Percentiles rank a stretch among this genome's conserved stretches.
These are phyloP conservation scores for Globisporangium echinulatum DNA, from an alignment of 352 stramenopile species.

Conservation along the genomic window DNA sequence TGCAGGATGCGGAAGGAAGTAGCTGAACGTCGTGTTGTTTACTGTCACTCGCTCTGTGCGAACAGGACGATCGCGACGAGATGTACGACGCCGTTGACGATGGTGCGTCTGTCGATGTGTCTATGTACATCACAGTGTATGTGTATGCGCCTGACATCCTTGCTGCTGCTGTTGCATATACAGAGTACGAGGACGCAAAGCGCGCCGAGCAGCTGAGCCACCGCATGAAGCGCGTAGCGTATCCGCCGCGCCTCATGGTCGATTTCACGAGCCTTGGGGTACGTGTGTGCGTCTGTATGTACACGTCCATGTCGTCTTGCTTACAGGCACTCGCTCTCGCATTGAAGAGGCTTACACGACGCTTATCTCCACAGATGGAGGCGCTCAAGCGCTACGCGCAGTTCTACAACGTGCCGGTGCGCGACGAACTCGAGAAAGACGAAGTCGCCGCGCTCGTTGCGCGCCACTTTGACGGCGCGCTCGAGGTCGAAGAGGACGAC, in stretches of 20 bases:
- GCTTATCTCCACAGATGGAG: slow-evolving; percentile 29
- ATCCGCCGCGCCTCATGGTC: slow-evolving; percentile 76
- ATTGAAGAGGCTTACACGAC: neutral
- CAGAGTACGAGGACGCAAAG: slow-evolving; percentile 25
- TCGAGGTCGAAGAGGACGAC: slow-evolving; percentile 83
- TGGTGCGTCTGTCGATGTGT: slow-evolving; percentile 17
- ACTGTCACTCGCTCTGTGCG: neutral
- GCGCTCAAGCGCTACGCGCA: slow-evolving; percentile 73
- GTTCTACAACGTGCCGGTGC: slow-evolving; percentile 71
- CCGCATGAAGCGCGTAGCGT: slow-evolving; percentile 44
- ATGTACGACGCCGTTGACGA: slow-evolving; percentile 36
- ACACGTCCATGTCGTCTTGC: neutral
- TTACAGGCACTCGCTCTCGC: neutral
- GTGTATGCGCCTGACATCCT: neutral
- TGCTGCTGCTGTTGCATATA: neutral
- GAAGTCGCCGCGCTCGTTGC: slow-evolving; percentile 73
- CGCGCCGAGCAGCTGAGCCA: slow-evolving; percentile 29
- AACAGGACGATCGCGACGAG: slow-evolving; percentile 37
- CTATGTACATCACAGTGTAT: neutral
- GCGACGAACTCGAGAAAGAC: slow-evolving; percentile 53
- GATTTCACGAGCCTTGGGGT: slow-evolving; percentile 79
- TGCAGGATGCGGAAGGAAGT: too few species aligned
- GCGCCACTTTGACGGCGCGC: slow-evolving; percentile 69
- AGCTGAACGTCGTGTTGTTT: neutral
- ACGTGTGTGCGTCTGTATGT: slow-evolving; percentile 9